A percentile compares a stretch with the other conserved stretches of the same genome.
Evolutionary conservation across 116 monocot genomes (phyloP).

Genomic region (Posidonia oceanica): DNA sequence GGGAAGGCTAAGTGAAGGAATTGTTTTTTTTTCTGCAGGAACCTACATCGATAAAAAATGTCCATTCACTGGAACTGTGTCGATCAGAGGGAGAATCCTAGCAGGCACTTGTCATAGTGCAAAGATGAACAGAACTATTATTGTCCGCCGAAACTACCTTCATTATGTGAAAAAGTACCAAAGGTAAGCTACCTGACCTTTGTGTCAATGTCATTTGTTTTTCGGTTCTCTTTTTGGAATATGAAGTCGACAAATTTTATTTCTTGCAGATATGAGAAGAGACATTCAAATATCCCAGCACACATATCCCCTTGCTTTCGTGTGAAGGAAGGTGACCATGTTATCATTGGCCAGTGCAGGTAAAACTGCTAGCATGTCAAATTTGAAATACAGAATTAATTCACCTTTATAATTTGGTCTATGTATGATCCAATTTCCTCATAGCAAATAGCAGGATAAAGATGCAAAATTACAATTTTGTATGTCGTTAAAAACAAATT

Average conservation of each 20-base stretch:
- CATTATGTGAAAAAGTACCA: constrained; percentile 25
- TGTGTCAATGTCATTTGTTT: too few relatives aligned
- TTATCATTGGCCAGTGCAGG: constrained; percentile 28
- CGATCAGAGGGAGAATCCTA: constrained; percentile 23
- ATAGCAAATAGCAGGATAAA: too few relatives aligned
- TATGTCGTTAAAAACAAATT: too few relatives aligned
- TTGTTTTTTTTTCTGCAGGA: constrained; percentile 6
- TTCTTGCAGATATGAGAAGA: constrained; percentile 20
- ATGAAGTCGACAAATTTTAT: too few relatives aligned
- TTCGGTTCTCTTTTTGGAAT: too few relatives aligned
- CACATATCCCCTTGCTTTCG: constrained; percentile 27
- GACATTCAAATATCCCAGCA: constrained; percentile 24
- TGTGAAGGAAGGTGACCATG: constrained; percentile 30
- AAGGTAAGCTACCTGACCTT: constrained; percentile 4
- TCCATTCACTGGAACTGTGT: constrained; percentile 25
- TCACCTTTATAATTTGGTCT: too few relatives aligned
- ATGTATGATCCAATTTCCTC: too few relatives aligned
- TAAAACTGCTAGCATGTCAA: background rate
- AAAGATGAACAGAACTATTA: constrained; percentile 30
- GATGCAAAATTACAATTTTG: too few relatives aligned
- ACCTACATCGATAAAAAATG: constrained; percentile 29
- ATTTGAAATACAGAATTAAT: background rate
- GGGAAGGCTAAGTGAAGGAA: background rate
- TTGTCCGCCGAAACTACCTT: constrained; percentile 20
- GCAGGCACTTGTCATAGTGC: constrained; percentile 22